Conservation (phyloP, 2,329 filamentous ascomycete species). For the Cercospora zeina region DNA sequence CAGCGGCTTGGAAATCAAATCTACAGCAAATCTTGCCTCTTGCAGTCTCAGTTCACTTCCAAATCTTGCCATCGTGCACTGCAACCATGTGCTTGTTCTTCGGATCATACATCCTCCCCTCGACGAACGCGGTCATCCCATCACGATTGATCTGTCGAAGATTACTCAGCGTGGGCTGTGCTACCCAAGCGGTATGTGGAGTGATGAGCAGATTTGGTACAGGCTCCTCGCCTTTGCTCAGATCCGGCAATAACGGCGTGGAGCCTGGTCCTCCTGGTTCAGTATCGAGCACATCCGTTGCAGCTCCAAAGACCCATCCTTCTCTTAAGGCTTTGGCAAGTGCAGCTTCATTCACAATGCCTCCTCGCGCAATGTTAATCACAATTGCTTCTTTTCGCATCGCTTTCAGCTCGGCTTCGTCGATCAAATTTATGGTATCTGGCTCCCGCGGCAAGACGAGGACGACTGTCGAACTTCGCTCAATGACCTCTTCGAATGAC, state of each 20-base stretch:
- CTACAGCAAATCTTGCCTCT: not conserved
- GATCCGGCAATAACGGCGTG: conserved; percentile 25
- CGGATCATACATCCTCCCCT: conserved; percentile 30
- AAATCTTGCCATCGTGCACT: conserved; percentile 30
- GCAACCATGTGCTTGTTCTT: conserved; percentile 25
- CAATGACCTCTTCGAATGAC: conserved; percentile 24
- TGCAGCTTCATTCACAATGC: conserved; percentile 30
- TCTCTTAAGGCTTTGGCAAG: conserved; percentile 28
- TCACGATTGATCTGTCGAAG: conserved; percentile 27
- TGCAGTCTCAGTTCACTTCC: conserved; percentile 18
- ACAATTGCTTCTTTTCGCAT: conserved; percentile 28
- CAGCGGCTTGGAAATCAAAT: no score
- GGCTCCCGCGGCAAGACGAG: conserved; percentile 25
- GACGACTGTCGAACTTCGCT: conserved; percentile 21
- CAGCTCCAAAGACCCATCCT: conserved; percentile 27
- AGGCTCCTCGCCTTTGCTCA: conserved; percentile 26
- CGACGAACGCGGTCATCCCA: conserved; percentile 29
- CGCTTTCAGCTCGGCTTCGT: conserved; percentile 21
- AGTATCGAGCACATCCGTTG: conserved; percentile 29
- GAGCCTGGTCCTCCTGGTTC: conserved; percentile 28
- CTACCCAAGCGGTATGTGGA: conserved; percentile 29
- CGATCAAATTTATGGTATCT: conserved; percentile 28
- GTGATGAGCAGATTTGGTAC: conserved; percentile 28
- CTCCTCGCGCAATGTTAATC: conserved; percentile 27
- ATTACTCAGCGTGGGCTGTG: conserved; percentile 24